Conservation (phyloP, 768 basidiomycete genomes). For the Chlorophyllum brunneum region DNA sequence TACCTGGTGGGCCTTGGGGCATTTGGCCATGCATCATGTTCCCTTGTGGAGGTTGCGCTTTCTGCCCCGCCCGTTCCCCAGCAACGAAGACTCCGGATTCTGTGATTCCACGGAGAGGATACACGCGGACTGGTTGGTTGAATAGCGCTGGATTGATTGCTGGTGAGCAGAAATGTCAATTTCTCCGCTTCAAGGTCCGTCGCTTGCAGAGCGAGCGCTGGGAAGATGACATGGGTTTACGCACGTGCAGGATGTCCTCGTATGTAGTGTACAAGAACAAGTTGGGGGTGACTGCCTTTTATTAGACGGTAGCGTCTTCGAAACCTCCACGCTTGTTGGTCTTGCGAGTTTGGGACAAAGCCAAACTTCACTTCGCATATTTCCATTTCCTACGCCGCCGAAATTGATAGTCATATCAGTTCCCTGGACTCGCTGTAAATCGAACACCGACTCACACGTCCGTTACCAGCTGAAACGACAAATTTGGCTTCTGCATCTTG, state of each 20-base stretch:
- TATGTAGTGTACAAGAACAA: slow-evolving; percentile 76
- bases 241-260: slow-evolving; percentile 60
- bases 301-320: slow-evolving; percentile 68
- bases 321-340: slow-evolving; percentile 60
- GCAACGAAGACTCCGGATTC: slow-evolving; percentile 68
- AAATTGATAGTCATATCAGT: slow-evolving; percentile 6
- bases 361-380: slow-evolving; percentile 70
- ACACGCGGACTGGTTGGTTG: slow-evolving; percentile 61
- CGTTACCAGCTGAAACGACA: slow-evolving; percentile 42
- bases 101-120: slow-evolving; percentile 64
- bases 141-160: slow-evolving; percentile 56
- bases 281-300: slow-evolving; percentile 69
- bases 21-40: slow-evolving; percentile 29
- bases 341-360: slow-evolving; percentile 65
- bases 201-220: slow-evolving; percentile 6
- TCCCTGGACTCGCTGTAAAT: neutral
- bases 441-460: slow-evolving; percentile 43
- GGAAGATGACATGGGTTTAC: slow-evolving; percentile 26
- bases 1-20: slow-evolving; percentile 14
- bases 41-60: slow-evolving; percentile 40
- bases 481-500: slow-evolving; percentile 69
- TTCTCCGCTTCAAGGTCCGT: neutral
- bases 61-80: slow-evolving; percentile 73
- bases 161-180: slow-evolving; percentile 23
- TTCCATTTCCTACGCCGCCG: slow-evolving; percentile 62